Base-by-base conservation (phyloP, 2,329 filamentous ascomycete genomes). In the Alternaria solani region DNA sequence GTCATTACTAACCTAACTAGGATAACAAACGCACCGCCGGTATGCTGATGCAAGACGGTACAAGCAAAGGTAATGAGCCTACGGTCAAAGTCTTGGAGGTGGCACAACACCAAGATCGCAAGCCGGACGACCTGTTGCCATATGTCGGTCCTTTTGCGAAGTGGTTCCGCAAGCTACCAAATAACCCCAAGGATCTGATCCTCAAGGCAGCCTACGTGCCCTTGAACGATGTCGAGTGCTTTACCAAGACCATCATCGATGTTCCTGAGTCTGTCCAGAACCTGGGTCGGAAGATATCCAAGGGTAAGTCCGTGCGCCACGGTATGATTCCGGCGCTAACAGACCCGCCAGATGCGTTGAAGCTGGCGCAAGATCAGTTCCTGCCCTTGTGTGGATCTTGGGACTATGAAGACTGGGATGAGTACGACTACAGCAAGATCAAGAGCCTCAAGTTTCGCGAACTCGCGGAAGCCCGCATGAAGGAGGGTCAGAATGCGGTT, bases 71-170 rank as follows among this genome's bases (percentile, higher is more conserved):
- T 5, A 83, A 86, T 20, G 84, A 87, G 49, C 91, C 92, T 1
- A 89, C 85, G 7, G 80, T 97, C 14, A 90, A 93, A 68, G 87
- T 97, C 2, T 85, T 95, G 44, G 93, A 95, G 71, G 88, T 97
- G 64, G 89, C 89, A 1, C 82, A 88, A 39, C 85, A 90, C 57
- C 85, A 88, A 57, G 87, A 88, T 57, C 87, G 93, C 38, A 89
- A 94, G 70, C 87, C 91, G 16, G 92, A 89, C n/a, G 94, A 98
- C 73, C 84, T 96, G 36, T 83, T 99, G 11, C 94, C 95, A 0
- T 98, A 94, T 73, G 80, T 96, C 2, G 86, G 90, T 5, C 81
- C 82, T 0, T 92, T 95, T 75, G 86, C 91, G 14, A 83, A 84
- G 42, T 82, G 89, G 46, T 88, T 96, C 67, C 86, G 89, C 11